Base-by-base conservation (phyloP, 805 yeast species). In the Zygoascus ofunaensis region DNA sequence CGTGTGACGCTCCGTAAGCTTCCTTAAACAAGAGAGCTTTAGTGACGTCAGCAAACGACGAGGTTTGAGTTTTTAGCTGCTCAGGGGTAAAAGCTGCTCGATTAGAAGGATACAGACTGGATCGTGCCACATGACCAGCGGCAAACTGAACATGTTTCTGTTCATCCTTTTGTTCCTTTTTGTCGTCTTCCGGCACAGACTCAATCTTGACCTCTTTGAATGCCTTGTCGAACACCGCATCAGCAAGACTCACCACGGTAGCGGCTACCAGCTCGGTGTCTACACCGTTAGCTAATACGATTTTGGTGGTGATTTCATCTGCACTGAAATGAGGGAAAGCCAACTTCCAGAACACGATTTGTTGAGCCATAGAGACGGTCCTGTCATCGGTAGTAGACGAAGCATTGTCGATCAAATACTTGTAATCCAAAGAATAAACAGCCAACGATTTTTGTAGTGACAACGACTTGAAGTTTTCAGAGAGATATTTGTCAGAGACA, bases 1-100 rank as follows among this genome's bases (percentile, higher is more conserved):
- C 68, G 39, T 69, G 61, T n/a, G 63, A 53, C 39, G 78, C 69
- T 15, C 65, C 70, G 57, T 69, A 90, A 5, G 95, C 89, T 64
- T 90, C 97, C 43, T 75, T 72, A 76, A 90, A 90, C 14, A 84
- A 73, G 47, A 89, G 61, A 55, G 77, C 80, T 66, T 82, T 79
- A 20, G 87, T 77, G 39, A 82, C 66, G 33, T 77, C 82, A 38
- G 65, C 59, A 49, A 66, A 60, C 34, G 70, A 64, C 46, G 74
- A 73, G 36, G 68, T 70, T 21, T 68, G 69, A 4, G 62, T 60
- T 34, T 67, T 76, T 38, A 46, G 41, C 24, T 17, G 38, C 20
- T 37, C 49, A 22, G 37, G 49, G 1, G 23, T 45, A 34, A 44
- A 33, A 17, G 38, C 43, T 49, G 48, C 28, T 19, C 36, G 22